A percentile compares a stretch with the other conserved stretches of the same genome.
phyloP scores from a whole-genome alignment of 306 rosid genomes.

The Cucurbita moschata region DNA sequence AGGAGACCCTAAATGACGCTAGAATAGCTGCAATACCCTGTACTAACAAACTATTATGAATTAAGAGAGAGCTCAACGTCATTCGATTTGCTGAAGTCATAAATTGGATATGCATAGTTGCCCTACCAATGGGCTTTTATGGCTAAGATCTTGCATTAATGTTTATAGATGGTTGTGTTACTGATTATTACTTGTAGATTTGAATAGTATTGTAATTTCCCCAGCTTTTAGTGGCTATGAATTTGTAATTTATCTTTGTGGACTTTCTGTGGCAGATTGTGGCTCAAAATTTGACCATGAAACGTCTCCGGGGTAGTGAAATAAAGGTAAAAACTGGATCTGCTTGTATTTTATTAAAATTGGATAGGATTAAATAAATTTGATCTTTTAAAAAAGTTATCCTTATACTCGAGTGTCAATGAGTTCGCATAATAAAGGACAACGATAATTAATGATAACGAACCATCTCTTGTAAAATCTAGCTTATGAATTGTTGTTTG shows the following conservation, averaged over 20 bases:
- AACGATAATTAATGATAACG: background rate
- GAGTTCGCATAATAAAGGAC: background rate
- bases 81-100: background rate
- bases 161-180: background rate
- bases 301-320: conserved; percentile 73
- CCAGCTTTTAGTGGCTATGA: background rate
- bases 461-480: background rate
- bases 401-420: background rate
- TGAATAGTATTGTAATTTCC: background rate
- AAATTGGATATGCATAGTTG: background rate
- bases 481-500: background rate
- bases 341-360: background rate
- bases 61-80: background rate
- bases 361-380: background rate
- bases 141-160: background rate
- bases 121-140: background rate
- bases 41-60: background rate
- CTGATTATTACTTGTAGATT: background rate
- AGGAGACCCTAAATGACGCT: background rate
- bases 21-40: background rate
- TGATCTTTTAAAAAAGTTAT: background rate
- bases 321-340: conserved; percentile 44
- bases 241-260: background rate
- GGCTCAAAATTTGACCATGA: conserved; percentile 72
- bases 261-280: conserved; percentile 39